A percentile compares a stretch with the other conserved stretches of the same genome.
Evolutionary conservation across 257 asterid species (phyloP).

Genomic region (Jacaranda mimosifolia): DNA sequence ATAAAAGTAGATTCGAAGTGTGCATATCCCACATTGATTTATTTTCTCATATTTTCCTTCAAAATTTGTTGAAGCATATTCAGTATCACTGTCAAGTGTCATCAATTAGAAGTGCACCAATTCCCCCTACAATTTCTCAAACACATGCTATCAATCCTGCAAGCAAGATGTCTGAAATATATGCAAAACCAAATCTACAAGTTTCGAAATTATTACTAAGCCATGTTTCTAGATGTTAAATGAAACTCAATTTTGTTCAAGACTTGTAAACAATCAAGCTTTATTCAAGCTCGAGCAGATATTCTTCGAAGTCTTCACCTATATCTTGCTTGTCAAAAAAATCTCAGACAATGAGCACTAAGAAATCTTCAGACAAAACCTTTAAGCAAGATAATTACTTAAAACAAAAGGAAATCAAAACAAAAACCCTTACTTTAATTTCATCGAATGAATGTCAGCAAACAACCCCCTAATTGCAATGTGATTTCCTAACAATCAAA

Average conservation of each 20-base stretch:
- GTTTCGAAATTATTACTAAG: background rate
- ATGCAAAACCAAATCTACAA: background rate
- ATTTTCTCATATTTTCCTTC: background rate
- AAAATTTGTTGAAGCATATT: background rate
- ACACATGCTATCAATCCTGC: background rate
- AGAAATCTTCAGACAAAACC: background rate
- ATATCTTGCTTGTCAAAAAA: background rate
- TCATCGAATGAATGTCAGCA: slow-evolving; percentile 4
- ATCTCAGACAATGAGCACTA: background rate
- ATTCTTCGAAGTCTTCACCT: background rate
- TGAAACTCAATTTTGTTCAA: background rate
- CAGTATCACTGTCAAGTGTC: background rate
- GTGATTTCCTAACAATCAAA: slow-evolving; percentile 12
- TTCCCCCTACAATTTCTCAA: background rate
- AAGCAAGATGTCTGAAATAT: background rate
- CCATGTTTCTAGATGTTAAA: background rate
- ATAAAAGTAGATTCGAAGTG: background rate
- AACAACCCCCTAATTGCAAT: no score
- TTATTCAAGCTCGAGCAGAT: background rate
- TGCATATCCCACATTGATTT: slow-evolving; percentile 2
- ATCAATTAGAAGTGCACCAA: background rate
- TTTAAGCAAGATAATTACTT: background rate
- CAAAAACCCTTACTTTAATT: slow-evolving; percentile 28
- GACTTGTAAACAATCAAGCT: background rate
- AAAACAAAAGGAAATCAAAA: slow-evolving; percentile 4